These are phyloP conservation scores for Miscanthus sacchariflorus DNA, from an alignment of 202 grass and related monocot species.

Conservation along the genomic window DNA sequence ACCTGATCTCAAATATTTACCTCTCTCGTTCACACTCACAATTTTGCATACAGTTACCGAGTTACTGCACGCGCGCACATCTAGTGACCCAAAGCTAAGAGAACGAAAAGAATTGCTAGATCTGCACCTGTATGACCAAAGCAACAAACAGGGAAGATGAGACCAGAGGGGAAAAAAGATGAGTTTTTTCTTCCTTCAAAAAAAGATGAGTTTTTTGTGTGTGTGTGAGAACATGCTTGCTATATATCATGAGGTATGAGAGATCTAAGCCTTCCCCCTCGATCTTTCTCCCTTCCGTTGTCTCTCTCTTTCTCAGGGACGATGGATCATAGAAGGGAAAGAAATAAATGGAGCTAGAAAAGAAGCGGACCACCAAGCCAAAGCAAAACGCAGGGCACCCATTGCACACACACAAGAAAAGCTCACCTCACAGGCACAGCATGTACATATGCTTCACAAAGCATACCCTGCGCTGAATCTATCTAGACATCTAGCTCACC, in stretches of 20 bases:
- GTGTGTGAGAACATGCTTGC: constrained; percentile 6
- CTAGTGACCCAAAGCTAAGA: not conserved
- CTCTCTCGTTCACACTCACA: not conserved
- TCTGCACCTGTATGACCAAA: constrained; percentile 55
- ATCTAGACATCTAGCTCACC: constrained; percentile 61
- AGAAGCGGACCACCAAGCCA: constrained; percentile 67
- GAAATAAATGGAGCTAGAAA: constrained; percentile 71
- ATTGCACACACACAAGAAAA: constrained; percentile 41
- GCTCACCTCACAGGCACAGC: constrained; percentile 26
- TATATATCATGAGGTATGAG: constrained; percentile 46
- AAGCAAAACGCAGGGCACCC: constrained; percentile 44
- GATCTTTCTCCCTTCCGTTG: not conserved
- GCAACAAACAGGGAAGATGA: constrained; percentile 29
- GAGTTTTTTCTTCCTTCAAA: not conserved
- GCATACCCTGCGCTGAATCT: constrained; percentile 72
- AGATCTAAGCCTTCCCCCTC: constrained; percentile 18
- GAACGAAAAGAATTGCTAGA: constrained; percentile 15
- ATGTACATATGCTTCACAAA: constrained; percentile 53
- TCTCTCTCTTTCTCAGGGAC: constrained; percentile 28
- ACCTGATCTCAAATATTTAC: not conserved
- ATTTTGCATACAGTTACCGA: constrained; percentile 38
- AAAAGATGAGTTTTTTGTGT: too few species aligned
- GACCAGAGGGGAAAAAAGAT: not conserved
- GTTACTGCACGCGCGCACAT: constrained; percentile 19
- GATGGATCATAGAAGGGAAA: constrained; percentile 45